Conservation (phyloP, 1,284 basidiomycete species). For the Tilletia walkeri region DNA sequence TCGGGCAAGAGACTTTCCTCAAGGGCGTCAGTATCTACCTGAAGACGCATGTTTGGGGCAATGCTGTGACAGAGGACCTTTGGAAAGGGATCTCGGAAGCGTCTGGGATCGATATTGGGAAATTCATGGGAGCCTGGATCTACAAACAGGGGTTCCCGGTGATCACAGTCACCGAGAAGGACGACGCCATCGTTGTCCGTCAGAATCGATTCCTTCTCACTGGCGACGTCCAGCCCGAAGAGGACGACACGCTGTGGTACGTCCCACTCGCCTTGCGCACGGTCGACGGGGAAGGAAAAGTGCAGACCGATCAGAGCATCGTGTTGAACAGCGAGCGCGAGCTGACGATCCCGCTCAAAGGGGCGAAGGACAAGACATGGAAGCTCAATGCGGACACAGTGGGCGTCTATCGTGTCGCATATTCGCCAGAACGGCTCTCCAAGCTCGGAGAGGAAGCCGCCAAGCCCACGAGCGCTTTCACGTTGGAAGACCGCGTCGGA, state of each 20-base stretch:
- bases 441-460: slow-evolving; percentile 78
- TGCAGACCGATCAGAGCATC: slow-evolving; percentile 65
- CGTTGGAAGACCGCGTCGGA: slow-evolving; percentile 80
- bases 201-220: slow-evolving; percentile 92
- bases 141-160: slow-evolving; percentile 74
- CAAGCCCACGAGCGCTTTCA: slow-evolving; percentile 67
- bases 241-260: slow-evolving; percentile 88
- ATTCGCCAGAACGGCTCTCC: slow-evolving; percentile 74
- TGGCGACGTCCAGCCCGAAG: slow-evolving; percentile 67
- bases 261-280: slow-evolving; percentile 78
- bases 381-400: slow-evolving; percentile 87
- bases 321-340: slow-evolving; percentile 70
- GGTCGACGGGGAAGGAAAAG: slow-evolving; percentile 63
- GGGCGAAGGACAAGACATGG: slow-evolving; percentile 64
- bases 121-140: slow-evolving; percentile 90
- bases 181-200: slow-evolving; percentile 60
- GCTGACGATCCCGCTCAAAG: slow-evolving; percentile 65
- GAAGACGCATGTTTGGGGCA: slow-evolving; percentile 77
- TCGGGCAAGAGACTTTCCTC: slow-evolving; percentile 68
- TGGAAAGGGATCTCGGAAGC: slow-evolving; percentile 84
- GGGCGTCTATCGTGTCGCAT: slow-evolving; percentile 87
- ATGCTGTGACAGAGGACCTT: slow-evolving; percentile 80
- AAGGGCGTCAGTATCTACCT: slow-evolving; percentile 73
- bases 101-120: slow-evolving; percentile 73
- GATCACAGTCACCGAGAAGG: slow-evolving; percentile 74